Evolutionary conservation across 768 basidiomycete species (phyloP).

Genomic region (Candolleomyces aberdarensis): DNA sequence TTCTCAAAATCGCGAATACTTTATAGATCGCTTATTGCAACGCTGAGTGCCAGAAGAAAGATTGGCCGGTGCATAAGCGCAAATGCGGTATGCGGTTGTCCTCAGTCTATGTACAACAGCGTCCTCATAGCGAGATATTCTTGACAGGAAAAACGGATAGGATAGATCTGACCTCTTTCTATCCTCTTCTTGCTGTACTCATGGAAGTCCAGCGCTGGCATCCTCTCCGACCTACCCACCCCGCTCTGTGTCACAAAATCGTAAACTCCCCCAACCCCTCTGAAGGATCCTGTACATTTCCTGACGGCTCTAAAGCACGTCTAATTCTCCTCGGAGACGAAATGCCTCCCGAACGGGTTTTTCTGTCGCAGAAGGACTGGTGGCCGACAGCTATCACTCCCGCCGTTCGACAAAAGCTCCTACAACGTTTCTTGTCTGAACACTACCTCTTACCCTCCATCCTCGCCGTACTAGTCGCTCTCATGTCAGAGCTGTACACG

Average conservation of each 20-base stretch:
- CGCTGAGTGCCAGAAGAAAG: conserved; percentile 30
- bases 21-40: conserved; percentile 30
- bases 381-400: neutral
- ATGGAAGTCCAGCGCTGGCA: neutral
- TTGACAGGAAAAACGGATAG: neutral
- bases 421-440: conserved; percentile 22
- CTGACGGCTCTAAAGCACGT: neutral
- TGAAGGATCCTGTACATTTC: neutral
- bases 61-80: conserved; percentile 34
- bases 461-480: conserved; percentile 27
- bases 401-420: neutral
- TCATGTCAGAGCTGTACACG: conserved; percentile 39
- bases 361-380: neutral
- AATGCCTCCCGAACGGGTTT: neutral
- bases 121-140: neutral
- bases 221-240: neutral
- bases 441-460: conserved; percentile 32
- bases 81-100: neutral
- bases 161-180: neutral
- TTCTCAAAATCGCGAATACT: neutral
- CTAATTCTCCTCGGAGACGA: neutral
- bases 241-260: conserved; percentile 1
- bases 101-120: neutral
- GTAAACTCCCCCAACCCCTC: neutral
- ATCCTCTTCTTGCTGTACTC: neutral